Percentiles rank a stretch among this genome's conserved stretches.
These are phyloP conservation scores for Aspergillus sp. DNA, from an alignment of 2,329 filamentous ascomycete genomes.

Conservation along the genomic window DNA sequence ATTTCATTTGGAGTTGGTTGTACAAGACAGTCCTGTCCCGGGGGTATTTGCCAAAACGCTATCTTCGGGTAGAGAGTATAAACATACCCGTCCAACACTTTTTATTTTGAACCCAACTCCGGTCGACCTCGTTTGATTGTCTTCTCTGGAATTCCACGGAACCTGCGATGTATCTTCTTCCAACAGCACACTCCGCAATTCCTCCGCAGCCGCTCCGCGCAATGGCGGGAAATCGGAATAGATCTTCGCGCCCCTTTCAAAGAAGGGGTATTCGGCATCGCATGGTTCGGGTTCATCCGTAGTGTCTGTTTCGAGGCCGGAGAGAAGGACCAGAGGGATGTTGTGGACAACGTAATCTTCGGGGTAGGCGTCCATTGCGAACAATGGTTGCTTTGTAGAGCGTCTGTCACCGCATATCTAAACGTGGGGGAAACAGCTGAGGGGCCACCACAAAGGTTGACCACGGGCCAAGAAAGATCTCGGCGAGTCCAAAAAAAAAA, in stretches of 20 bases:
- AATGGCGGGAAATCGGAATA: constrained; percentile 67
- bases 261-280: constrained; percentile 45
- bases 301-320: constrained; percentile 57
- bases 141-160: constrained; percentile 62
- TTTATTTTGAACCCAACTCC: constrained; percentile 62
- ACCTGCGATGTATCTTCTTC: constrained; percentile 59
- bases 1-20: too few relatives aligned
- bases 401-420: constrained; percentile 31
- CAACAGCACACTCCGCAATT: constrained; percentile 62
- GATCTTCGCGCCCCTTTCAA: constrained; percentile 59
- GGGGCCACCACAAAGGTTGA: too few relatives aligned
- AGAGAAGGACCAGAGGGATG: constrained; percentile 76
- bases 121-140: constrained; percentile 43
- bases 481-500: too few relatives aligned
- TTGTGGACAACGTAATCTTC: constrained; percentile 78
- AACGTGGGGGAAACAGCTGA: not conserved
- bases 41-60: too few relatives aligned
- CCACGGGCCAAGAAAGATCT: too few relatives aligned
- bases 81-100: constrained; percentile 74
- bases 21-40: too few relatives aligned
- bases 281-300: constrained; percentile 25
- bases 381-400: constrained; percentile 17
- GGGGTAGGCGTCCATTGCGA: constrained; percentile 45
- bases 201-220: constrained; percentile 59
- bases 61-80: constrained; percentile 3